Evolutionary conservation across 2,329 filamentous ascomycete genomes (phyloP), one percentile per base, ranked within the genome.

Genomic region (Fusarium globosum): DNA sequence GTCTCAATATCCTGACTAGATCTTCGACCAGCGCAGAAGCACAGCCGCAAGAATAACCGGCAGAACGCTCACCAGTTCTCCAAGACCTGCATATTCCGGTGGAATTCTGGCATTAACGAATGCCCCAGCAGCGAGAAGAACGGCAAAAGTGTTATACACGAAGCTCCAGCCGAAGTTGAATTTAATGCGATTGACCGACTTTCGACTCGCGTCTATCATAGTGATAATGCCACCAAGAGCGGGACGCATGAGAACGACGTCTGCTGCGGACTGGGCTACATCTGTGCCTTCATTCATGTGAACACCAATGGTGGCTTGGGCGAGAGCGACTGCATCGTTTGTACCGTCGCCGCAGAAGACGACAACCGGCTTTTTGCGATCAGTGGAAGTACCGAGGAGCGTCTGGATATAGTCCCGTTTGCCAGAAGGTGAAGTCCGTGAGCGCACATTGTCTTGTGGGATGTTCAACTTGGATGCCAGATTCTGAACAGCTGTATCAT

Each of bases 331-430:
- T 0, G 93, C 92, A 77, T 96, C 93, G 79, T 96, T 96, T 20
- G 92, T 94, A 4, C 94, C 94, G 75, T 96, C 93, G 39, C 93
- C 93, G 57, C 89, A 88, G 80, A 96, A 95, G 11, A 95, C 80
- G 23, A 94, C 87, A 3, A 87, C 80, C 0, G 82, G 76, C 45
- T 77, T 71, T 39, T 76, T 76, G 11, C 41, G 38, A 13, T 73
- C 71, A 16, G 43, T 41, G 2, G 60, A 28, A 6, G 49, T 52
- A 15, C 55, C 70, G 12, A 84, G 79, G 9, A 88, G 81, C 0
- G 53, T 48, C 15, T 82, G 77, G 57, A 88, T 81, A 68, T 88
- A 87, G 1, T 70, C 79, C 30, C 82, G 80, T 74, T 89, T 89
- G 64, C 87, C 84, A 3, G 79, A 79, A 0, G 87, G 87, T 0